A percentile compares a stretch with the other conserved stretches of the same genome.
Evolutionary conservation across 2,329 filamentous ascomycete genomes (phyloP).

Genomic region (Atkinsonella hypoxylon): DNA sequence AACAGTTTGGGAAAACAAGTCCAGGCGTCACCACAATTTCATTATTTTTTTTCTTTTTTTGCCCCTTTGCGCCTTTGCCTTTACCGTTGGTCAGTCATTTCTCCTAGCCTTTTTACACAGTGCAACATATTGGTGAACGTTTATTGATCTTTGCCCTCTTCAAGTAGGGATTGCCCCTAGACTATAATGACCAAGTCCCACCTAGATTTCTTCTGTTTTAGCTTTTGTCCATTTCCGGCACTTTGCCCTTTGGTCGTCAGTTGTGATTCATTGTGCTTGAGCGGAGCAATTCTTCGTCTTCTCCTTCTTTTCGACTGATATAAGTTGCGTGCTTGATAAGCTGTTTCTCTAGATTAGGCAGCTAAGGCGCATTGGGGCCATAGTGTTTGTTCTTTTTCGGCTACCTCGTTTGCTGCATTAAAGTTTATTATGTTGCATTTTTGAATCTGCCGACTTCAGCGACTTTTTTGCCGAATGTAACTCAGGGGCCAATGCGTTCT

Average conservation of each 20-base stretch:
- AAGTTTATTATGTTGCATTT: neutral
- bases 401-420: neutral
- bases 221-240: neutral
- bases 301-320: neutral
- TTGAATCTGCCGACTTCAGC: neutral
- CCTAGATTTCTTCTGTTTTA: neutral
- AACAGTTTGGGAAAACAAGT: neutral
- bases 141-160: neutral
- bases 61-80: neutral
- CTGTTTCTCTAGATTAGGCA: conserved; percentile 1
- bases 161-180: neutral
- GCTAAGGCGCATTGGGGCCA: conserved; percentile 2
- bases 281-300: neutral
- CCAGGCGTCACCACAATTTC: neutral
- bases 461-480: neutral
- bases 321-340: neutral
- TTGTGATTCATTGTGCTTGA: conserved; percentile 1
- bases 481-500: neutral
- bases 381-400: neutral
- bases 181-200: neutral
- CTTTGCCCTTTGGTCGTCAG: neutral
- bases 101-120: neutral
- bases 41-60: neutral
- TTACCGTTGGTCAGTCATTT: neutral
- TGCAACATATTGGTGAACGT: neutral